phyloP scores from a whole-genome alignment of 2,329 filamentous ascomycete genomes.

The Aspergillus felis region DNA sequence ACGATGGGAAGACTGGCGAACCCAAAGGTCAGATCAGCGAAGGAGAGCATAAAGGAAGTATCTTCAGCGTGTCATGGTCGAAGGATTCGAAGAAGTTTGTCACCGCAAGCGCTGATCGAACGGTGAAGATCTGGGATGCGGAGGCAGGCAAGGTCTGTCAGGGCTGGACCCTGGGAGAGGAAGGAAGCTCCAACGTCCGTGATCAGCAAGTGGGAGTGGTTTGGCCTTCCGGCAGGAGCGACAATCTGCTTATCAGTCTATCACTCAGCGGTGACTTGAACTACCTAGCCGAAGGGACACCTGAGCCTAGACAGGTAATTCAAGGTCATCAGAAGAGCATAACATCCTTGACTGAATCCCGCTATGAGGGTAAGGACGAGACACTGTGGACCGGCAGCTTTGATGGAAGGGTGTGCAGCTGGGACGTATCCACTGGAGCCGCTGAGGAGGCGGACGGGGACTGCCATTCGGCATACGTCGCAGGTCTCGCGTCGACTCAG shows the following conservation, averaged over 20 bases:
- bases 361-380: constrained; percentile 45
- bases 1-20: constrained; percentile 94
- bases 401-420: constrained; percentile 80
- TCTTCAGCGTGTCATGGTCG: constrained; percentile 88
- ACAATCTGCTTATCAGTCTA: constrained; percentile 85
- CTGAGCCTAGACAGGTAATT: constrained; percentile 66
- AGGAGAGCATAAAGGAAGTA: constrained; percentile 84
- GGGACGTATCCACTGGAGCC: constrained; percentile 69
- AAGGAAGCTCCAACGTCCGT: constrained; percentile 65
- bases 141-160: constrained; percentile 73
- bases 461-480: constrained; percentile 79
- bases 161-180: constrained; percentile 78
- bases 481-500: constrained; percentile 62
- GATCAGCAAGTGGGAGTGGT: constrained; percentile 95
- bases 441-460: constrained; percentile 73
- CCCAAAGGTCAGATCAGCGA: constrained; percentile 64
- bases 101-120: constrained; percentile 91
- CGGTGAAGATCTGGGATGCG: constrained; percentile 89
- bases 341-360: constrained; percentile 65
- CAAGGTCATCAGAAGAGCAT: constrained; percentile 90
- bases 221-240: constrained; percentile 75
- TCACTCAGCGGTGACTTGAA: constrained; percentile 85
- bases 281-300: constrained; percentile 72
- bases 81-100: constrained; percentile 81
- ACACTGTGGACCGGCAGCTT: constrained; percentile 87